Evolutionary conservation across 2,329 filamentous ascomycete species (phyloP).

Genomic region (Ophiostoma angusticollis): DNA sequence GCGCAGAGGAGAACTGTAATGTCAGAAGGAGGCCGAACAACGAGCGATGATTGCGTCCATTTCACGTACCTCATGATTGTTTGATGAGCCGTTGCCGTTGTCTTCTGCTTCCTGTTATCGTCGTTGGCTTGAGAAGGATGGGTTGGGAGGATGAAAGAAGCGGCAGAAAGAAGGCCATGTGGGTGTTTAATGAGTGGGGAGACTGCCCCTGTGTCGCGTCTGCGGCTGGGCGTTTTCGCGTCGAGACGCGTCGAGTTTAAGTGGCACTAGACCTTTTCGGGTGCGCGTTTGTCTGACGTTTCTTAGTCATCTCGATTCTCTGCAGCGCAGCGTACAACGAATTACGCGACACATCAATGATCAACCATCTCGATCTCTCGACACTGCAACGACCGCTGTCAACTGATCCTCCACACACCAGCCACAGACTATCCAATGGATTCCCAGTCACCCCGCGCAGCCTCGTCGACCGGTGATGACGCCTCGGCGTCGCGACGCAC

Average conservation of each 20-base stretch:
- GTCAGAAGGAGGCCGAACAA: not conserved
- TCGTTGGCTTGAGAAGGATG: too few relatives aligned
- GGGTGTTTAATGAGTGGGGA: constrained; percentile 7
- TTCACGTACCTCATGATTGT: constrained; percentile 16
- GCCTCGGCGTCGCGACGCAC: constrained; percentile 24
- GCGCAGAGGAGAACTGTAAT: constrained; percentile 63
- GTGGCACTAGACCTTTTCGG: constrained; percentile 25
- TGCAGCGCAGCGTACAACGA: constrained; percentile 1
- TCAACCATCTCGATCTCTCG: too few relatives aligned
- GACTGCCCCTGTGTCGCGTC: constrained; percentile 2
- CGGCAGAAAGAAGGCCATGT: too few relatives aligned
- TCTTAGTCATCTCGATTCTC: constrained; percentile 1
- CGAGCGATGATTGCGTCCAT: not conserved
- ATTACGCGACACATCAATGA: not conserved
- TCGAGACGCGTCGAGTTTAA: constrained; percentile 24
- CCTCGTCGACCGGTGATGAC: constrained; percentile 29
- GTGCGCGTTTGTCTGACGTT: constrained; percentile 13
- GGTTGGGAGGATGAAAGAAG: too few relatives aligned
- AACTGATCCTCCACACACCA: not conserved
- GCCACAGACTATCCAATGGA: constrained; percentile 2
- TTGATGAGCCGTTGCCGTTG: too few relatives aligned
- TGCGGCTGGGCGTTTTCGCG: constrained; percentile 9
- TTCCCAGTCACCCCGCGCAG: constrained; percentile 7
- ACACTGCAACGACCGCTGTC: too few relatives aligned
- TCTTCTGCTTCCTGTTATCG: too few relatives aligned